phyloP scores from a whole-genome alignment of 495 filamentous ascomycete genomes.

The Achaetomiella virescens region DNA sequence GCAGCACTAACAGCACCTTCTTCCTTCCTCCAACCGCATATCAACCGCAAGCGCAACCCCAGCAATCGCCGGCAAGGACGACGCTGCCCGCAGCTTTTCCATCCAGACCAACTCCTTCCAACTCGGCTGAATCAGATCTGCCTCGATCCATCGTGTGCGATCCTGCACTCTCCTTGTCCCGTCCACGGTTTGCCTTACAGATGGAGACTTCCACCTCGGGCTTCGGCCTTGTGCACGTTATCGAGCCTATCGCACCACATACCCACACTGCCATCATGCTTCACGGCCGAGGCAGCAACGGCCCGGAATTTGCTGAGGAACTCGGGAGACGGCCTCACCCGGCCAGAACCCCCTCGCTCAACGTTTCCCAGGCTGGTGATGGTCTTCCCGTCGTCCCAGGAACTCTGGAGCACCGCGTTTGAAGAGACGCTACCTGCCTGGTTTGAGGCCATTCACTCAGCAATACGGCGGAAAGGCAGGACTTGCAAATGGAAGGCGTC shows the following conservation, averaged over 20 bases:
- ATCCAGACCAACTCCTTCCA: no score
- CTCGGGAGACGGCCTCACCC: conserved; percentile 27
- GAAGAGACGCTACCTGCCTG: conserved; percentile 22
- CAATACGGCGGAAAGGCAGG: conserved; percentile 17
- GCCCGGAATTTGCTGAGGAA: conserved; percentile 47
- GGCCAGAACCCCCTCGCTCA: conserved; percentile 16
- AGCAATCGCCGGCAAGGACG: no score
- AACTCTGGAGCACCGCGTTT: conserved; percentile 33
- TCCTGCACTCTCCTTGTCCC: no score
- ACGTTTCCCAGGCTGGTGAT: conserved; percentile 19
- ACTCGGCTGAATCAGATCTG: no score
- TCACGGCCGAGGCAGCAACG: conserved; percentile 49
- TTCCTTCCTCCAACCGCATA: no score
- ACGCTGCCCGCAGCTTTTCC: no score
- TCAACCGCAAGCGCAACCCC: no score
- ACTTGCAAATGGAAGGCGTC: conserved; percentile 40
- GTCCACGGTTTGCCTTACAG: no score
- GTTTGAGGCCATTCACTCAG: conserved; percentile 38
- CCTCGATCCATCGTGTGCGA: no score
- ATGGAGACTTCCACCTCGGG: no score
- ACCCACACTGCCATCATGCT: conserved; percentile 51
- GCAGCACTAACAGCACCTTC: no score
- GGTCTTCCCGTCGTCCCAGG: conserved; percentile 40
- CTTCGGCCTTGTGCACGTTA: conserved; percentile 15
- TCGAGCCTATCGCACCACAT: conserved; percentile 30